Percentiles rank a stretch among this genome's conserved stretches.
phyloP scores from a whole-genome alignment of 805 yeast genomes.

The Candida glaebosa region DNA sequence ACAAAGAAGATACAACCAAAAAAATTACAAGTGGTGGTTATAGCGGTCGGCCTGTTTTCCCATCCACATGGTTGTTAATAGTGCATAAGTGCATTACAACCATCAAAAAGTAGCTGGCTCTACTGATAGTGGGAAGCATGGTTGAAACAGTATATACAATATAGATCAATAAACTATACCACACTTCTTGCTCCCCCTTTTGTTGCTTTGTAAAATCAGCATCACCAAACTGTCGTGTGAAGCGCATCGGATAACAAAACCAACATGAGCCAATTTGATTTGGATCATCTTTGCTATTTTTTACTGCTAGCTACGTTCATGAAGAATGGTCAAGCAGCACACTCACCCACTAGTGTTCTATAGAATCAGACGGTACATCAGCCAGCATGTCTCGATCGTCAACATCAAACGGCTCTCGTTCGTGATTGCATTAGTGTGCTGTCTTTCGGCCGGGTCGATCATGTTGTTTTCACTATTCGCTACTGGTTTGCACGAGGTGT shows the following conservation, averaged over 20 bases:
- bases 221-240: background rate
- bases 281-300: too few relatives aligned
- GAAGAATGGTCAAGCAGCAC: constrained; percentile 9
- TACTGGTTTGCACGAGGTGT: constrained; percentile 55
- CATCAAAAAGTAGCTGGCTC: background rate
- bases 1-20: too few relatives aligned
- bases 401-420: constrained; percentile 52
- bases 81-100: background rate
- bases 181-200: too few relatives aligned
- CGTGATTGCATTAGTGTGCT: constrained; percentile 52
- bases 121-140: too few relatives aligned
- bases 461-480: constrained; percentile 79
- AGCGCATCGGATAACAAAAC: background rate
- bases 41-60: too few relatives aligned
- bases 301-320: too few relatives aligned
- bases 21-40: too few relatives aligned
- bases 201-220: too few relatives aligned
- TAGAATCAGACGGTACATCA: constrained; percentile 42
- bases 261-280: too few relatives aligned
- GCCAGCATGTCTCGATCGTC: constrained; percentile 37
- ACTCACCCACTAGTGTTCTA: constrained; percentile 28
- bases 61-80: background rate
- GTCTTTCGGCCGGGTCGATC: constrained; percentile 80
- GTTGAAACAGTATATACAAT: too few relatives aligned
- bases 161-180: too few relatives aligned